Percentiles rank a stretch among this genome's conserved stretches.
Conservation (phyloP, 169 alveolate species). For the Theileria parva region DNA sequence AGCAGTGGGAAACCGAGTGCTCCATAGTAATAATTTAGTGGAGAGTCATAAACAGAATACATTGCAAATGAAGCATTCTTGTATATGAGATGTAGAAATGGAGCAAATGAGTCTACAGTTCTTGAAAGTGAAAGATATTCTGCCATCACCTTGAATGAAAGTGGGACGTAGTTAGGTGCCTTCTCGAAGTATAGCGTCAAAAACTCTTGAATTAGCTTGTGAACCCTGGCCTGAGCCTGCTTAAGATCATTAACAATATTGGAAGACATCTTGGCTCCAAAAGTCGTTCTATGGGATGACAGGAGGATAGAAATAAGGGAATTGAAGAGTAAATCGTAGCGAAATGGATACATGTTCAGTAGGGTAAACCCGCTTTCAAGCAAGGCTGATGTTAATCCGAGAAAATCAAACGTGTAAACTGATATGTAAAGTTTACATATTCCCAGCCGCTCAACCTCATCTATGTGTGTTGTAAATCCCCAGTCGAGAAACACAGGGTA, state of each 20-base stretch:
- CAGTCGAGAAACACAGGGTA: slow-evolving; percentile 65
- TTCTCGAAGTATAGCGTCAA: slow-evolving; percentile 35
- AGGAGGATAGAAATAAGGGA: slow-evolving; percentile 36
- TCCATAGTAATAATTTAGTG: slow-evolving; percentile 12
- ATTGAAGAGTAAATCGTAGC: slow-evolving; percentile 56
- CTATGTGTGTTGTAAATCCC: slow-evolving; percentile 58
- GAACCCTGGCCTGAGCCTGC: slow-evolving; percentile 1
- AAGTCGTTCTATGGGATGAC: slow-evolving; percentile 36
- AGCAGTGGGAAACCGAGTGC: slow-evolving; percentile 22
- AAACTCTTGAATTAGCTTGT: slow-evolving; percentile 27
- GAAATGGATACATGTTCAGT: slow-evolving; percentile 8
- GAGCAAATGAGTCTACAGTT: slow-evolving; percentile 25
- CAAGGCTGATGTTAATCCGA: slow-evolving; percentile 58
- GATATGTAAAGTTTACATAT: slow-evolving; percentile 31
- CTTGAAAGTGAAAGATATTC: slow-evolving; percentile 57
- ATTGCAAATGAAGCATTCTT: slow-evolving; percentile 47
- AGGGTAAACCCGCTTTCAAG: slow-evolving; percentile 46
- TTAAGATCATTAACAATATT: neutral
- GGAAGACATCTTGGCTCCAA: slow-evolving; percentile 24
- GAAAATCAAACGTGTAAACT: slow-evolving; percentile 37
- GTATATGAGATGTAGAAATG: slow-evolving; percentile 52
- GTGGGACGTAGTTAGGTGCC: slow-evolving; percentile 61
- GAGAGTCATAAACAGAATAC: slow-evolving; percentile 36
- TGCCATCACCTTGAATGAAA: slow-evolving; percentile 51
- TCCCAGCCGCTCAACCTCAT: slow-evolving; percentile 37